Conservation (phyloP, 768 basidiomycete genomes). For the Psilocybe cyanescens region DNA sequence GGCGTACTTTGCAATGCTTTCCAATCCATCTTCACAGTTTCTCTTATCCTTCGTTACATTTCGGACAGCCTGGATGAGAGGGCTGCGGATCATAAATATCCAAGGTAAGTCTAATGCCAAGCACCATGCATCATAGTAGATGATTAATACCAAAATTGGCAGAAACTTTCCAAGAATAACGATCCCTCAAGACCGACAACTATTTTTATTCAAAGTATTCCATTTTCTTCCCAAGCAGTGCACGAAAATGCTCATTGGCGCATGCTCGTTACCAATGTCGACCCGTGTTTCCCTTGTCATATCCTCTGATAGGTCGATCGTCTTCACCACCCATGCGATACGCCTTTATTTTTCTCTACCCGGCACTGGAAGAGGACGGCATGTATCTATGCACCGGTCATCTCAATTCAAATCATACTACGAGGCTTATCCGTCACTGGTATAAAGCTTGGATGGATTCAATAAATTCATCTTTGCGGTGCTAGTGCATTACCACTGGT, state of each 20-base stretch:
- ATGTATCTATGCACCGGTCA: conserved; percentile 7
- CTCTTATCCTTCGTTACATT: background rate
- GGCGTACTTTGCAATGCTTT: background rate
- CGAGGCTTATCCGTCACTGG: conserved; percentile 17
- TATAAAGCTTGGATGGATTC: conserved; percentile 9
- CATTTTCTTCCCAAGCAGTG: conserved; percentile 19
- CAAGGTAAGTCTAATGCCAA: background rate
- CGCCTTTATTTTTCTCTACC: conserved; percentile 3
- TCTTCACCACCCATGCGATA: conserved; percentile 17
- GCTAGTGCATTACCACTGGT: conserved; percentile 8
- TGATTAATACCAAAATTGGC: background rate
- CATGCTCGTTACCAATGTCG: conserved; percentile 9
- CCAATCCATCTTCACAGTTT: background rate
- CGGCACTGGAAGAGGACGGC: conserved; percentile 7
- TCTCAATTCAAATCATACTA: conserved; percentile 8
- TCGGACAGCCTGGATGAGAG: background rate
- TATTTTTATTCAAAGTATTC: conserved; percentile 9
- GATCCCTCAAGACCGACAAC: background rate
- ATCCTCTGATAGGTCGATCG: conserved; percentile 14
- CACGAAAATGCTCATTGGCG: conserved; percentile 8
- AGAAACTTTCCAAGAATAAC: background rate
- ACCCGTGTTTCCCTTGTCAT: conserved; percentile 17
- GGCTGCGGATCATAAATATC: background rate
- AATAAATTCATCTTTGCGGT: background rate
- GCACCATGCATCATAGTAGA: background rate